Base-by-base conservation (phyloP, 2,329 filamentous ascomycete species). In the Chaetomiaceae sp. region DNA sequence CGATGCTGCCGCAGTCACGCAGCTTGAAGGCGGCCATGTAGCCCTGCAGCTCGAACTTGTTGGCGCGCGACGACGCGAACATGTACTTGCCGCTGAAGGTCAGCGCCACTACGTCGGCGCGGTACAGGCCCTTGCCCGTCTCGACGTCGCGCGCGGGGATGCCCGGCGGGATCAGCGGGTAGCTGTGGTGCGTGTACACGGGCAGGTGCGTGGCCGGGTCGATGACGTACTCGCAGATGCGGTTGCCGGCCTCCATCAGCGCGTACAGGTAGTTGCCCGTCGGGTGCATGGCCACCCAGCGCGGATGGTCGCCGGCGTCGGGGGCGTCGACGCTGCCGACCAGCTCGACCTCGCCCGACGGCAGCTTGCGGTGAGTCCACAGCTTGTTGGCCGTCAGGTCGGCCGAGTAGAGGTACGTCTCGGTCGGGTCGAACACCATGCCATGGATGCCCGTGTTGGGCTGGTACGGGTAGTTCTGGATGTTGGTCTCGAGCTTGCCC, bases 221-320 rank as follows among this genome's bases (percentile, higher is more conserved):
- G 68, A 95, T 82, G 58, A 87, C 77, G 68, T 93, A 95, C 61
- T 90, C 86, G 66, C 82, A 89, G 50, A 95, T 71, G 45, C 85
- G 76, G 72, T 95, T 95, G 48, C 89, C 88, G n/a, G 84, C 85
- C 70, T 95, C 89, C 87, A 93, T 95, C 60, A 95, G 76, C 7
- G 81, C 88, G 70, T 95, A 95, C 50, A 95, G 76, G 68, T 89
- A 90, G 51, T 83, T 79, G 17, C 87, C 88, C 1, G 79, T 79
- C 3, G 85, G 85, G 66, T 92, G 87, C 65, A 95, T 85, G 60
- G 88, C 88, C 13, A 95, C 87, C 89, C 89, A 95, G 62, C 89
- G 81, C 14, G 89, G 89, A 66, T 93, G 89, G 67, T 95, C 89
- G 54, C 77, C 76, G 3, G 79, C 70, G 40, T 77, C 76, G 0